Conservation (phyloP, 2,329 filamentous ascomycete genomes). For the Colletotrichum endophyticum region DNA sequence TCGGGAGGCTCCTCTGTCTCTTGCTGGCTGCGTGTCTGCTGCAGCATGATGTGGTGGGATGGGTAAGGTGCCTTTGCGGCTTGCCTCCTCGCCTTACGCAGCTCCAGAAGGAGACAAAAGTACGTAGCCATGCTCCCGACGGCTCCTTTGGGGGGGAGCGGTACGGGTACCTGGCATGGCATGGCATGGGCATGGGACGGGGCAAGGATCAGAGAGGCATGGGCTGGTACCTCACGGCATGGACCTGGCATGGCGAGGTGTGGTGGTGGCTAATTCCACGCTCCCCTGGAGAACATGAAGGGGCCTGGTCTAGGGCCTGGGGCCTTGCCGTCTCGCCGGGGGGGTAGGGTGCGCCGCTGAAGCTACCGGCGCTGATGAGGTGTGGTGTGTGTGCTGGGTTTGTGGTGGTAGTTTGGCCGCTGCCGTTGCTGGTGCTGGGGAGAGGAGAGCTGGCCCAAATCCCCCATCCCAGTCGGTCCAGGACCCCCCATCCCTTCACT, state of each 20-base stretch:
- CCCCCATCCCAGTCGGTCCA: neutral
- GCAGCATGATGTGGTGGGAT: neutral
- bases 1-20: neutral
- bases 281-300: slow-evolving; percentile 11
- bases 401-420: neutral
- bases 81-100: neutral
- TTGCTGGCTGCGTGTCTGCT: neutral
- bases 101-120: neutral
- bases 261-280: slow-evolving; percentile 10
- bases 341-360: slow-evolving; percentile 7
- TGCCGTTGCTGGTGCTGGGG: neutral
- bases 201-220: slow-evolving; percentile 8
- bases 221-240: slow-evolving; percentile 2
- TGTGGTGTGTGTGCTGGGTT: neutral
- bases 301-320: neutral
- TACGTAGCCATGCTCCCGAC: neutral
- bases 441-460: neutral
- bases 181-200: slow-evolving; percentile 13
- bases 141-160: neutral
- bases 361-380: neutral
- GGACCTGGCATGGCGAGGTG: neutral
- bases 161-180: slow-evolving; percentile 19
- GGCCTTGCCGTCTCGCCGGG: slow-evolving; percentile 4
- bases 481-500: slow-evolving; percentile 3
- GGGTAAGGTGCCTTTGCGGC: neutral